These are phyloP conservation scores for Chenopodium suecicum DNA, from an alignment of 148 eudicot species.

Conservation along the genomic window DNA sequence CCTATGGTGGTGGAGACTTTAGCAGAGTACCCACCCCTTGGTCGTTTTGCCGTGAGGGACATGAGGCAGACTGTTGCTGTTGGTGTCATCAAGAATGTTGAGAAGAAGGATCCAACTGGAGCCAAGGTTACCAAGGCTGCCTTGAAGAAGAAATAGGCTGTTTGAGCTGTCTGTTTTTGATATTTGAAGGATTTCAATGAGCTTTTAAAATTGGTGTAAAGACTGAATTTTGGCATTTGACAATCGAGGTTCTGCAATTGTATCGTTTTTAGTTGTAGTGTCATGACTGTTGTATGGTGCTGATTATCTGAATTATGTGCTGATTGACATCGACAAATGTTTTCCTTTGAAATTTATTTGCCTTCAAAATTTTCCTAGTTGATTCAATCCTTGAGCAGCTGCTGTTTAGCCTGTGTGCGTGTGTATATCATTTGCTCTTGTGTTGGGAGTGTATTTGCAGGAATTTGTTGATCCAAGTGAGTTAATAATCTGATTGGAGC, in stretches of 20 bases:
- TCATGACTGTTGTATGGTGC: not conserved
- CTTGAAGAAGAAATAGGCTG: conserved; percentile 33
- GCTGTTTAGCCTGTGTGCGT: too few species aligned
- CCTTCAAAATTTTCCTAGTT: too few species aligned
- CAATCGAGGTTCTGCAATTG: not conserved
- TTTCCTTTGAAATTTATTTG: too few species aligned
- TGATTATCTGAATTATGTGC: not conserved
- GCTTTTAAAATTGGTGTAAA: not conserved
- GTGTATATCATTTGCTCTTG: too few species aligned
- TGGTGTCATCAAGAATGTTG: conserved; percentile 42
- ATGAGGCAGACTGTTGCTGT: conserved; percentile 48
- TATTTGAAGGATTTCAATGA: not conserved
- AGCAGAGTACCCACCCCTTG: conserved; percentile 38
- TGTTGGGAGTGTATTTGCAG: too few species aligned
- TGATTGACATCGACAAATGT: too few species aligned
- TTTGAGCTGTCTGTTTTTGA: not conserved
- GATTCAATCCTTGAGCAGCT: too few species aligned
- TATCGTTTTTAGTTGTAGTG: not conserved
- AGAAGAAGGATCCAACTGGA: conserved; percentile 43
- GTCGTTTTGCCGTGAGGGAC: conserved; percentile 44
- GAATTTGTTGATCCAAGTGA: too few species aligned
- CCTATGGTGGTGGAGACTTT: conserved; percentile 49
- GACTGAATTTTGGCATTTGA: not conserved
- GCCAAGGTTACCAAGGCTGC: conserved; percentile 50
- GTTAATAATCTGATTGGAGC: too few species aligned